These are phyloP conservation scores for Sungouiella thailandica DNA, from an alignment of 805 yeast genomes.

Conservation along the genomic window DNA sequence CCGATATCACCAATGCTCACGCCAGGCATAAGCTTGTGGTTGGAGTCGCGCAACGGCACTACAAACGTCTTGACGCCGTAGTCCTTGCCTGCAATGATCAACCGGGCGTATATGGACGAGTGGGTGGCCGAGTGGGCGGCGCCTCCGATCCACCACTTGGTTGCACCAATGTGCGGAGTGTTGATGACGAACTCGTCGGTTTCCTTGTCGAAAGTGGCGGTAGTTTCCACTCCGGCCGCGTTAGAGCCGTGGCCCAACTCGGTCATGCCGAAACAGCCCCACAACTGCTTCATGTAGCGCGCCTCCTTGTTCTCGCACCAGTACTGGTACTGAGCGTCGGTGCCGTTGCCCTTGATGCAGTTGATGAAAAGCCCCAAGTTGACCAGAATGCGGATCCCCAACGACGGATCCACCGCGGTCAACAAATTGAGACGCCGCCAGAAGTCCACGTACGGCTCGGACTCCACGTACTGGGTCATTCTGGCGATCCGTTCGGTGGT, in stretches of 20 bases:
- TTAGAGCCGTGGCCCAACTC: slow-evolving; percentile 19
- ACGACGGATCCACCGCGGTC: slow-evolving; percentile 34
- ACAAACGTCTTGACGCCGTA: slow-evolving; percentile 44
- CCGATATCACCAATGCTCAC: slow-evolving; percentile 44
- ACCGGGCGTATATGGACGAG: slow-evolving; percentile 36
- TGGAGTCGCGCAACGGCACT: slow-evolving; percentile 41
- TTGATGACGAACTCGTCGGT: slow-evolving; percentile 40
- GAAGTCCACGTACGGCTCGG: slow-evolving; percentile 26
- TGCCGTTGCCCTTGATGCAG: slow-evolving; percentile 39
- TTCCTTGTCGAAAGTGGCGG: slow-evolving; percentile 33
- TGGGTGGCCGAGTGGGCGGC: slow-evolving; percentile 47
- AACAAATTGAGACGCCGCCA: slow-evolving; percentile 31
- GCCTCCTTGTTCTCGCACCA: slow-evolving; percentile 35
- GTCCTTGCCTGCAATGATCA: slow-evolving; percentile 40
- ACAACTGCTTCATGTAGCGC: slow-evolving; percentile 27
- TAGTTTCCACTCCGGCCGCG: slow-evolving; percentile 18
- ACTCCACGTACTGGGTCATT: slow-evolving; percentile 33
- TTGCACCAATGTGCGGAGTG: slow-evolving; percentile 46
- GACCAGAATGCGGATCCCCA: slow-evolving; percentile 34
- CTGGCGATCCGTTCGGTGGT: slow-evolving; percentile 31
- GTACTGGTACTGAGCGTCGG: slow-evolving; percentile 31
- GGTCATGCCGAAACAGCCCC: slow-evolving; percentile 21
- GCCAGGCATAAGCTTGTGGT: slow-evolving; percentile 41
- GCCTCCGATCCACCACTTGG: slow-evolving; percentile 50
- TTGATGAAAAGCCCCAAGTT: slow-evolving; percentile 36